Conservation (phyloP, 2,329 filamentous ascomycete species). For the Cryphonectria carpinicola region DNA sequence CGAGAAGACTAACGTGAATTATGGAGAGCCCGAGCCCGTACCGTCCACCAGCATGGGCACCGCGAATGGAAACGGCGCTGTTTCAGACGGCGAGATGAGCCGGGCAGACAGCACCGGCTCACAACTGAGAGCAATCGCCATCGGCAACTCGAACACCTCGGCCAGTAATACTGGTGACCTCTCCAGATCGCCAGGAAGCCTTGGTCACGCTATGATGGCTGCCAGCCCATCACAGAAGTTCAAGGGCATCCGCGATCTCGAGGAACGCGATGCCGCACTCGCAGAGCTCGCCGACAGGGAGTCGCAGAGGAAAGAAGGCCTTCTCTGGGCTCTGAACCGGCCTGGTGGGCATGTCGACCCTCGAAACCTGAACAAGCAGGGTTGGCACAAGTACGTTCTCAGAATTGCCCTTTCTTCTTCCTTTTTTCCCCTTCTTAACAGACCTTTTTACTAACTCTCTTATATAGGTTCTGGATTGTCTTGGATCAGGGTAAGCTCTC, state of each 20-base stretch:
- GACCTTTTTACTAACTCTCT: conserved; percentile 27
- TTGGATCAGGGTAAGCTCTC: conserved; percentile 95
- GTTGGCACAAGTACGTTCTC: conserved; percentile 89
- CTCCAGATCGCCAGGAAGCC: conserved; percentile 61
- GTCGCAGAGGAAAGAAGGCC: conserved; percentile 85
- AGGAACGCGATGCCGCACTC: conserved; percentile 73
- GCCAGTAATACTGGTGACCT: conserved; percentile 45
- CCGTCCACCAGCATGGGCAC: conserved; percentile 32
- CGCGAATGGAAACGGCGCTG: conserved; percentile 53
- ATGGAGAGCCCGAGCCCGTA: conserved; percentile 69
- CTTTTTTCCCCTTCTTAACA: background rate
- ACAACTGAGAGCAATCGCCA: conserved; percentile 59
- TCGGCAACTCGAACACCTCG: conserved; percentile 46
- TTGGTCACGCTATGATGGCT: conserved; percentile 48
- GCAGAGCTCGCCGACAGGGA: conserved; percentile 55
- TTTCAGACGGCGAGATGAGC: conserved; percentile 70
- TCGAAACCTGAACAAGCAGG: conserved; percentile 92
- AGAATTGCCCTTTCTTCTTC: background rate
- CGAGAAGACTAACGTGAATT: conserved; percentile 82
- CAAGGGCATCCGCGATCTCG: conserved; percentile 89
- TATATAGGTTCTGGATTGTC: conserved; percentile 90
- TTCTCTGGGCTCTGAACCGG: conserved; percentile 91
- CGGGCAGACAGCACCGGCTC: conserved; percentile 76
- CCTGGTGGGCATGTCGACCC: conserved; percentile 95
- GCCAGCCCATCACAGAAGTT: conserved; percentile 67